Base-by-base conservation (phyloP, 441 rosid genomes). In the Flueggea neowawraea region DNA sequence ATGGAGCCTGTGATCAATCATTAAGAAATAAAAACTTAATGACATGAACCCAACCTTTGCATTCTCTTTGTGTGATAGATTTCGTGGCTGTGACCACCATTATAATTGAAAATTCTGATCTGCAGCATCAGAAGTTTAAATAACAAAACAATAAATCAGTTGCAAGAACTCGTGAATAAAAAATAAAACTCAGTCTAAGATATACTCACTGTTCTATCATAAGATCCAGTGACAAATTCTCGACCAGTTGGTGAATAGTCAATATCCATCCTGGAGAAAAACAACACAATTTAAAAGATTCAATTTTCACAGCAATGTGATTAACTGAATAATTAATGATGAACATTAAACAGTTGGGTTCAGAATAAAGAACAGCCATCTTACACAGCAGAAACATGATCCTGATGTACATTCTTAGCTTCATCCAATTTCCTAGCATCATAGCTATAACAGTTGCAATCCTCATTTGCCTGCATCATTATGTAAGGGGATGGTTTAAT, bases 321-420 rank as follows among this genome's bases (percentile, higher is more conserved):
- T 22, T 22, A 22, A 22, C 28, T n/a, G 2, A 22, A 22, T 22
- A 22, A 22, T 22, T 22, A 22, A 22, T 22, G 28, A 22, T 22
- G 16, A 16, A 12, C 55, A 39, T 15, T 17, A 51, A 13, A 7
- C n/a, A 33, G 50, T 14, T 36, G 49, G 14, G 33, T 31, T 12
- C 31, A 31, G 61, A 53, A 41, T 43, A 10, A 69, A 36, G 22
- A 15, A 15, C 53, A 12, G 73, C 57, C 53, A 63, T 72, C 94
- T 80, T 87, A 95, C 98, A 95, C 98, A 58, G 99, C 93, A 79
- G 99, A 91, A 73, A 91, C 98, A 73, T 95, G 99, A 78, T 87
- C 98, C 81, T 83, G 82, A 76, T 95, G 99, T 54, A 95, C 99
- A 64, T 90, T 88, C 79, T 86, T 86, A 60, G 97, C 95, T 74